Conservation (phyloP, 2,329 filamentous ascomycete species). For the Colletotrichum scovillei region DNA sequence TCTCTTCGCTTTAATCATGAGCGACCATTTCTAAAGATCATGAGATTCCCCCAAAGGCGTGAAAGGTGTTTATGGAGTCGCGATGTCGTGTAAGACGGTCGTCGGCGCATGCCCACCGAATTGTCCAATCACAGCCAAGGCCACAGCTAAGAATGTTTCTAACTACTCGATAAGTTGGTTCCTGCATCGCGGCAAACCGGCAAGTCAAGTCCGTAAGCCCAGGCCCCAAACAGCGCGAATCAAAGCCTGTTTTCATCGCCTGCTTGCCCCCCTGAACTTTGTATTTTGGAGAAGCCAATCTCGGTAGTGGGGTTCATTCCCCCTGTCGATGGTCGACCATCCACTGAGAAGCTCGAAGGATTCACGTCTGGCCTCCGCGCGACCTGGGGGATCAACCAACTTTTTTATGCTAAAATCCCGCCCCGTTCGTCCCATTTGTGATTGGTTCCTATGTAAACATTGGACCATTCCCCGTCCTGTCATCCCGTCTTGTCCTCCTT, state of each 20-base stretch:
- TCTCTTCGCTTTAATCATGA: no score
- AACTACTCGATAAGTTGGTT: slow-evolving; percentile 1
- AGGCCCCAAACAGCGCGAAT: slow-evolving; percentile 10
- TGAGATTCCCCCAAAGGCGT: not conserved
- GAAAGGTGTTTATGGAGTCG: not conserved
- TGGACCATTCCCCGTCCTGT: slow-evolving; percentile 4
- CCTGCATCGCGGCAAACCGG: slow-evolving; percentile 14
- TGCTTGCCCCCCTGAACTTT: slow-evolving; percentile 11
- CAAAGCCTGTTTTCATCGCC: slow-evolving; percentile 29
- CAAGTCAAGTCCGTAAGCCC: slow-evolving; percentile 7
- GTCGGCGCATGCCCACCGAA: not conserved
- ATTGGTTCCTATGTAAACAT: slow-evolving; percentile 2
- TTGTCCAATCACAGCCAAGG: slow-evolving; percentile 25
- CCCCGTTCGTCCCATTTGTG: slow-evolving; percentile 5
- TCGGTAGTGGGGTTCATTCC: slow-evolving; percentile 18
- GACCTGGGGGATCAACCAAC: slow-evolving; percentile 18
- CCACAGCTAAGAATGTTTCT: not conserved
- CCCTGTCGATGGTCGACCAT: slow-evolving; percentile 12
- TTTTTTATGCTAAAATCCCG: slow-evolving; percentile 15
- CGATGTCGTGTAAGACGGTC: not conserved
- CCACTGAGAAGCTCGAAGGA: slow-evolving; percentile 25
- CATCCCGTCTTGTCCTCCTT: not conserved
- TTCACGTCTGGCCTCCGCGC: slow-evolving; percentile 20
- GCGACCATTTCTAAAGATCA: not conserved
- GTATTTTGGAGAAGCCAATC: slow-evolving; percentile 15